Evolutionary conservation across 2,329 filamentous ascomycete species (phyloP), one percentile per base, ranked within the genome.

Genomic region (Fusarium tjaetaba): DNA sequence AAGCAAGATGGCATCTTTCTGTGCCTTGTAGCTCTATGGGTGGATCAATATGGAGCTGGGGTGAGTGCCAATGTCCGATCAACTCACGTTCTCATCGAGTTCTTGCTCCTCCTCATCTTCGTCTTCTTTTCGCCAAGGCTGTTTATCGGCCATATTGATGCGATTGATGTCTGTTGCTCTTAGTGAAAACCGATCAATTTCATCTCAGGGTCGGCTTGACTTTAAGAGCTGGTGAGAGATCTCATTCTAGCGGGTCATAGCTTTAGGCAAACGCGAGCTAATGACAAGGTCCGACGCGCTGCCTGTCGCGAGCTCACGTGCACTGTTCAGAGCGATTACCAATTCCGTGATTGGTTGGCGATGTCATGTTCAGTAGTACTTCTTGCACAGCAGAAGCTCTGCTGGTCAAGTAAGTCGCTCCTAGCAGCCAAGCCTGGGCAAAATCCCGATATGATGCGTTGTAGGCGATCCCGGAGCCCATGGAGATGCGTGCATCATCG

Each of bases 1-100:
- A 80, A 99, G 96, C 30, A 99, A 88, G n/a, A 98, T 89, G n/a
- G 96, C 96, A 90, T 99, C 96, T 84, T 97, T 98, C 80, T 95
- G 92, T 2, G 92, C 88, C 85, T 95, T 97, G 86, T 96, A 99
- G 82, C 91, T 92, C 94, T 96, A 76, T 16, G 39, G 52, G 55
- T 67, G 51, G 46, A 69, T 79, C 60, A 46, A 64, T 41, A 39
- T 56, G 49, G 48, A 61, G 60, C 73, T 56, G 43, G 28, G 41
- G 51, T 57, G 30, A 43, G 26, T 57, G 32, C 41, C 52, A 30
- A 45, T 58, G 53, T 41, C 69, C 18, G n/a, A 60, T 34, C 32
- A 68, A 74, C 85, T 76, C 82, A 92, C 89, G 49, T 86, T 86
- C 76, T 94, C 92, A 71, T 93, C 91, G 67, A 92, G 81, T 64